A percentile compares a stretch with the other conserved stretches of the same genome.
Evolutionary conservation across 805 yeast genomes (phyloP).

Genomic region (Wickerhamomyces chaumierensis): DNA sequence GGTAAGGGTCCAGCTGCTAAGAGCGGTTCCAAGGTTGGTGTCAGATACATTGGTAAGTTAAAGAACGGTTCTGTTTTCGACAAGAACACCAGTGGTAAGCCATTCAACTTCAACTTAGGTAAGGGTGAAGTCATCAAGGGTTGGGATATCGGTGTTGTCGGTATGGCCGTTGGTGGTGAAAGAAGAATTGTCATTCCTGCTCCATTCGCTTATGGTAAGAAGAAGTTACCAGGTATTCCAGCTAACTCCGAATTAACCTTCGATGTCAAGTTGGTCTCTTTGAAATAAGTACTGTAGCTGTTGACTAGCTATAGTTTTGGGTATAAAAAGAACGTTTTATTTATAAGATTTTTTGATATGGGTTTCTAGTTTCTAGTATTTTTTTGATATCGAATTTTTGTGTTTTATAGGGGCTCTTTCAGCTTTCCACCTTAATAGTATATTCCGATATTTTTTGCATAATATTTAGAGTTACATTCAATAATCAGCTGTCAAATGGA

Average conservation of each 20-base stretch:
- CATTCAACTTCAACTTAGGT: constrained; percentile 84
- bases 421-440: too few relatives aligned
- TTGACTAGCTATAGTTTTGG: background rate
- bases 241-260: constrained; percentile 94
- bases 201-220: constrained; percentile 91
- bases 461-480: too few relatives aligned
- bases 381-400: too few relatives aligned
- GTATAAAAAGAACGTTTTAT: too few relatives aligned
- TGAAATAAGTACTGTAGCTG: constrained; percentile 48
- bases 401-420: too few relatives aligned
- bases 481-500: too few relatives aligned
- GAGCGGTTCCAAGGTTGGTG: constrained; percentile 83
- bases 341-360: too few relatives aligned
- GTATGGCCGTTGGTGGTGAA: constrained; percentile 98
- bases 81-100: constrained; percentile 95
- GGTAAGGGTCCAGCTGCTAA: constrained; percentile 88
- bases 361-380: too few relatives aligned
- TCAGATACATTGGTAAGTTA: constrained; percentile 96
- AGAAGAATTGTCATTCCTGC: constrained; percentile 96
- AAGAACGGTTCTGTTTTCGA: constrained; percentile 94
- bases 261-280: constrained; percentile 85
- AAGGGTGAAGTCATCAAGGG: constrained; percentile 98
- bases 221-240: constrained; percentile 93
- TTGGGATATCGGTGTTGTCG: constrained; percentile 97
- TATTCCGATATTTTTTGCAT: too few relatives aligned